Base-by-base conservation (phyloP, 139 green algal species). In the Chlorella sp. region DNA sequence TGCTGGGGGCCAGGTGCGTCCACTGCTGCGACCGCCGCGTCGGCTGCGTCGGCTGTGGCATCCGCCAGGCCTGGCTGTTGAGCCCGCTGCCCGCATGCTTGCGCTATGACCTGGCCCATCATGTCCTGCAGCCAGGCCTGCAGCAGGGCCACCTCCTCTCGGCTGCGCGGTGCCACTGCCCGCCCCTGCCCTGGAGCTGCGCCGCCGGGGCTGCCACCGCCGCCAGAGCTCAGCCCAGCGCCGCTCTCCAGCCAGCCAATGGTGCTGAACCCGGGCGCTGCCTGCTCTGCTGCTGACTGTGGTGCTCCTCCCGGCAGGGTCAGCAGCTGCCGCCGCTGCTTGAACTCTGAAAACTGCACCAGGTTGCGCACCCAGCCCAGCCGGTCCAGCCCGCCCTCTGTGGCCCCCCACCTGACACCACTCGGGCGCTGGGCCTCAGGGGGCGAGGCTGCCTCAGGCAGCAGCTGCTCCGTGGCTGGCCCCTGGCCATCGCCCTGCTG, bases 61-160 rank as follows among this genome's bases (percentile, higher is more conserved):
- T 60, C 51, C 20, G 22, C 24, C 17, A 26, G 13, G 14, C 51
- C 51, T 36, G 7, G 76, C 36, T 2, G 40, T 62, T 40, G 28
- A 0, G 11, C 41, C 56, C 32, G 54, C 36, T 43, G 70, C 54
- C n/a, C 30, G 41, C 60, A 60, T 28, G 81, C 36, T 28, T 76
- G 36, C 24, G 64, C 38, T 34, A 78, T 68, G n/a, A 90, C 73
- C 64, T 90, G 90, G 6, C 56, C 60, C 85, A 93, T 87, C 85
- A 89, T 90, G 69, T 90, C 90, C 36, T 83, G 60, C 73, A 93
- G 87, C 90, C 90, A 92, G 16, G 80, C 32, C 70, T 90, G 81
- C 78, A 93, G 90, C 77, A 89, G 75, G 9, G 84, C 26, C 1
- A 84, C 85, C 65, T 93, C 90, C 56, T 93, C 73, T 17, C 73